Conservation (phyloP, 2,329 filamentous ascomycete genomes). For the Dactylonectria estremocensis region DNA sequence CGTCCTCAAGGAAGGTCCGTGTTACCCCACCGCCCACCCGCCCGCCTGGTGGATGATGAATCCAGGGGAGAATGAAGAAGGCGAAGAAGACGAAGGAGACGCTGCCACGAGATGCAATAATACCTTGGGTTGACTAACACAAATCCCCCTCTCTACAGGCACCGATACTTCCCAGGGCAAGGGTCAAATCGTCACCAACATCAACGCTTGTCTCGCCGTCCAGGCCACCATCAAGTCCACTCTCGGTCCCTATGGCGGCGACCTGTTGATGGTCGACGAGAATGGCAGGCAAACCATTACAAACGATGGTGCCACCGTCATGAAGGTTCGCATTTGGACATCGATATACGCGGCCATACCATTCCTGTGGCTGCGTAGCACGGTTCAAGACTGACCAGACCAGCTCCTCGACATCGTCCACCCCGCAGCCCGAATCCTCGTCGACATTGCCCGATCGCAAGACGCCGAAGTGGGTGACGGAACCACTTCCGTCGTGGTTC, state of each 20-base stretch:
- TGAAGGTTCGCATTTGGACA: constrained; percentile 78
- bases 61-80: constrained; percentile 36
- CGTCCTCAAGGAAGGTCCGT: constrained; percentile 95
- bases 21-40: constrained; percentile 58
- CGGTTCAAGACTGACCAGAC: constrained; percentile 17
- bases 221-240: constrained; percentile 97
- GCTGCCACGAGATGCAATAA: constrained; percentile 22
- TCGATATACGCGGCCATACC: not conserved
- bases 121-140: constrained; percentile 24
- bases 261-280: constrained; percentile 94
- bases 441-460: constrained; percentile 98
- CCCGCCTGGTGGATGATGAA: constrained; percentile 41
- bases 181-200: constrained; percentile 97
- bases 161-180: constrained; percentile 98
- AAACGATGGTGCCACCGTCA: constrained; percentile 98
- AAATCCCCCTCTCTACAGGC: constrained; percentile 67
- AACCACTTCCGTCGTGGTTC: constrained; percentile 95
- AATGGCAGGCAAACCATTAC: constrained; percentile 98
- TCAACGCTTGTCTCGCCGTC: constrained; percentile 97
- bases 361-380: not conserved
- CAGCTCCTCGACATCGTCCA: constrained; percentile 98
- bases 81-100: not conserved
- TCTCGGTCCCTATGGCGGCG: constrained; percentile 95
- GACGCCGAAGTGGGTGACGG: constrained; percentile 99
- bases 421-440: constrained; percentile 95